Percentiles rank a stretch among this genome's conserved stretches.
phyloP scores from a whole-genome alignment of 2,329 filamentous ascomycete species.

The Ustulina deusta region DNA sequence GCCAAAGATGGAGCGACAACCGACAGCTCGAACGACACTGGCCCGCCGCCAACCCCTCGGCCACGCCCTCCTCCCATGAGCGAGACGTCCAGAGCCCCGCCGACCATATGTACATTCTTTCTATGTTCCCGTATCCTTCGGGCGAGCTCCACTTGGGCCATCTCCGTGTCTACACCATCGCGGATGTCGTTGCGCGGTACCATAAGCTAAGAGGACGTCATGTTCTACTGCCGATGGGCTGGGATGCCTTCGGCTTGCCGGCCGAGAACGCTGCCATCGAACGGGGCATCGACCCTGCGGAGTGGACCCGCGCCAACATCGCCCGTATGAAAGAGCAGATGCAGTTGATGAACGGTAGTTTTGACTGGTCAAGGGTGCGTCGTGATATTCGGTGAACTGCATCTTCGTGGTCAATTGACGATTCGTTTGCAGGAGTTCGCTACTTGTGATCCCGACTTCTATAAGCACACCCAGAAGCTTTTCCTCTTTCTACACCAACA shows the following conservation, averaged over 20 bases:
- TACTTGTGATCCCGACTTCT: constrained; percentile 87
- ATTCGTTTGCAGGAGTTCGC: constrained; percentile 73
- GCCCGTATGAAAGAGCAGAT: constrained; percentile 86
- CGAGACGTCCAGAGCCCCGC: constrained; percentile 41
- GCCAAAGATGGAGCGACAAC: constrained; percentile 56
- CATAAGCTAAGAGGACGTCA: constrained; percentile 78
- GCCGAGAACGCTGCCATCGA: constrained; percentile 94
- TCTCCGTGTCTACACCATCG: constrained; percentile 89
- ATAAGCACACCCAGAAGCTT: constrained; percentile 88
- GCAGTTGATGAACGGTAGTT: constrained; percentile 80
- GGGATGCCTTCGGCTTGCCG: constrained; percentile 92
- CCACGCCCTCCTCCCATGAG: constrained; percentile 18
- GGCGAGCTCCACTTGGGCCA: constrained; percentile 89
- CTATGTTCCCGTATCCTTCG: constrained; percentile 95
- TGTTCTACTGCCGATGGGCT: constrained; percentile 90
- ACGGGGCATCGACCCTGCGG: constrained; percentile 78
- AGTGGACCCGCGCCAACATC: constrained; percentile 86
- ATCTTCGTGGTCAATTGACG: constrained; percentile 26
- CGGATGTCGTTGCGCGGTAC: constrained; percentile 84
- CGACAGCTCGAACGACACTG: constrained; percentile 15
- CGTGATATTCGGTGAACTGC: constrained; percentile 31
- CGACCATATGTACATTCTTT: constrained; percentile 75
- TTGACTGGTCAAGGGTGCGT: constrained; percentile 85
- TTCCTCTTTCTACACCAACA: constrained; percentile 81
- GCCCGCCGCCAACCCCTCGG: background rate